These are phyloP conservation scores for Triadica sebifera DNA, from an alignment of 345 rosid species.

Conservation along the genomic window DNA sequence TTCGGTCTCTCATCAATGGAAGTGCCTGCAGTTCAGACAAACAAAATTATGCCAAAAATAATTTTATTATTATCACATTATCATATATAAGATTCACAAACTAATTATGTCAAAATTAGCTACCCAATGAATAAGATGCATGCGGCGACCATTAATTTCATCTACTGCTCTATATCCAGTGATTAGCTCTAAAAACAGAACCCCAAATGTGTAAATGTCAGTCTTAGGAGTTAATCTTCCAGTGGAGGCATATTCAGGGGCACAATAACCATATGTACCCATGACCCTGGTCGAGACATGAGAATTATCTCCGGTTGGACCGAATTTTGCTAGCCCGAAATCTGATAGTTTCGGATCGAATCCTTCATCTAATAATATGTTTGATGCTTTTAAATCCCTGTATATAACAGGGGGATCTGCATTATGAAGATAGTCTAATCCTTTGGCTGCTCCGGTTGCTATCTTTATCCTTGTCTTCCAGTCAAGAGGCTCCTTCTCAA, in stretches of 20 bases:
- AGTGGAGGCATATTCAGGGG: conserved; percentile 21
- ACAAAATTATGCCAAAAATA: not conserved
- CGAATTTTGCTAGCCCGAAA: conserved; percentile 27
- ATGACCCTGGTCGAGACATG: conserved; percentile 27
- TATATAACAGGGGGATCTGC: conserved; percentile 18
- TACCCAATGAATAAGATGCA: conserved; percentile 20
- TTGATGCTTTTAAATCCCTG: conserved; percentile 22
- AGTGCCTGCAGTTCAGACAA: not conserved
- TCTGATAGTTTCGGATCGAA: conserved; percentile 23
- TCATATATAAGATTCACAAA: not conserved
- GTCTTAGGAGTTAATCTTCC: conserved; percentile 19
- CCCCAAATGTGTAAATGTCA: conserved; percentile 25
- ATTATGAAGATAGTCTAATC: conserved; percentile 20
- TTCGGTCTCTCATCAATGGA: conserved; percentile 18
- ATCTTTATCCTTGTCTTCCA: conserved; percentile 25
- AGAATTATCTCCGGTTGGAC: conserved; percentile 14
- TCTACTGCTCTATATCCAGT: conserved; percentile 21
- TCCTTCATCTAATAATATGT: conserved; percentile 17
- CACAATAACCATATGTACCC: conserved; percentile 26
- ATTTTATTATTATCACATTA: too few relatives aligned
- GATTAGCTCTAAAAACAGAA: conserved; percentile 21
- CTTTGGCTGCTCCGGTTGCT: conserved; percentile 21
- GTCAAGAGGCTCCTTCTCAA: conserved; percentile 9
- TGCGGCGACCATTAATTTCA: conserved; percentile 5
- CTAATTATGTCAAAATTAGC: not conserved